phyloP scores from a whole-genome alignment of 768 basidiomycete species.

The Lactarius quietus region DNA sequence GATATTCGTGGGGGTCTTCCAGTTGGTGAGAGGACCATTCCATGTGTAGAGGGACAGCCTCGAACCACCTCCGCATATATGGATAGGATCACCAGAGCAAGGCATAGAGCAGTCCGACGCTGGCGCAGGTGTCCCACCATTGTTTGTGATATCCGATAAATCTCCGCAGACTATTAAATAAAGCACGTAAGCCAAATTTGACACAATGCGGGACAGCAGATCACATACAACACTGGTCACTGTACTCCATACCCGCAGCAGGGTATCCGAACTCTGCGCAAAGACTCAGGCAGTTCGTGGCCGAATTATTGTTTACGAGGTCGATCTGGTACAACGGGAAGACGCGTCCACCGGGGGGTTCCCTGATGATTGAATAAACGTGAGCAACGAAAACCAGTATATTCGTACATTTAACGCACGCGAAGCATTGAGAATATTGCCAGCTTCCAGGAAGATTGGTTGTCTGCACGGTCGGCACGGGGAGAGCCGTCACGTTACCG shows the following conservation, averaged over 20 bases:
- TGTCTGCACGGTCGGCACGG: conserved; percentile 55
- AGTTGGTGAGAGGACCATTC: conserved; percentile 45
- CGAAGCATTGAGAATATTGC: conserved; percentile 62
- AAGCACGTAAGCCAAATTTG: conserved; percentile 1
- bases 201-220: background rate
- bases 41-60: conserved; percentile 42
- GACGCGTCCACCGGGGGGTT: conserved; percentile 42
- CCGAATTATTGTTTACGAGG: conserved; percentile 59
- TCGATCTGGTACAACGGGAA: conserved; percentile 57
- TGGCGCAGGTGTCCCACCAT: conserved; percentile 33
- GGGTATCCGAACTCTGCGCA: conserved; percentile 71
- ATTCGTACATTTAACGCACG: conserved; percentile 39
- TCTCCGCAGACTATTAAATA: conserved; percentile 69
- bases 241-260: conserved; percentile 66
- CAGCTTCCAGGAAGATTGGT: conserved; percentile 60
- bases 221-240: conserved; percentile 67
- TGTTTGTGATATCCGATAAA: conserved; percentile 44
- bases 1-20: conserved; percentile 61
- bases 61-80: conserved; percentile 60
- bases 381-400: background rate
- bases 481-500: conserved; percentile 47
- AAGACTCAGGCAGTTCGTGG: conserved; percentile 58
- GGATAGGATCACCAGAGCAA: conserved; percentile 70
- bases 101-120: conserved; percentile 44
- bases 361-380: conserved; percentile 38